These are phyloP conservation scores for Leptodontidium sp. DNA, from an alignment of 2,329 filamentous ascomycete genomes.

Conservation along the genomic window DNA sequence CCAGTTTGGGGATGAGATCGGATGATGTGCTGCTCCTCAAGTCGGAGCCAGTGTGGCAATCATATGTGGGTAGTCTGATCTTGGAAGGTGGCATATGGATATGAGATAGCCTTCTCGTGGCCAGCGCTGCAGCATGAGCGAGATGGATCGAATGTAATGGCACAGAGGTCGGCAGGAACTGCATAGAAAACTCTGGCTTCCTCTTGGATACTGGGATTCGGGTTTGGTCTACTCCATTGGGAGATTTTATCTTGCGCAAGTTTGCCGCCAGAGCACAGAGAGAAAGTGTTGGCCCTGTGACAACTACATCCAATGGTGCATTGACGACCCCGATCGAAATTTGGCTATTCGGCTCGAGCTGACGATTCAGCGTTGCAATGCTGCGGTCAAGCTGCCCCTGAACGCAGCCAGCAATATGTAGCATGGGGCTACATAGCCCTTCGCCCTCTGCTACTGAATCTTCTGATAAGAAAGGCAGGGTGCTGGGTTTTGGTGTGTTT, in stretches of 20 bases:
- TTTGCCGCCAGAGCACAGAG: constrained; percentile 95
- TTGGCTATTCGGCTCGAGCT: too few relatives aligned
- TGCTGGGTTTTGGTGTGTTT: too few relatives aligned
- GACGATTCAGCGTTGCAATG: too few relatives aligned
- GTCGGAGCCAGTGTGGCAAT: constrained; percentile 90
- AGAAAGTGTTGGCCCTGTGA: constrained; percentile 94
- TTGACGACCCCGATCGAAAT: too few relatives aligned
- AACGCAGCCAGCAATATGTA: too few relatives aligned
- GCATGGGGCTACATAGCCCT: too few relatives aligned
- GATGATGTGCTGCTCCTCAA: constrained; percentile 73
- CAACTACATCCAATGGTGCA: constrained; percentile 64
- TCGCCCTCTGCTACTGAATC: too few relatives aligned
- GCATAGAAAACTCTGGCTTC: constrained; percentile 95
- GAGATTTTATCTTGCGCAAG: constrained; percentile 94
- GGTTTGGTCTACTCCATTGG: constrained; percentile 94
- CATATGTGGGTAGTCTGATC: constrained; percentile 83
- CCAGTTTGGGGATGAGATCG: constrained; percentile 84
- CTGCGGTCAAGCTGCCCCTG: too few relatives aligned
- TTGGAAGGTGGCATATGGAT: constrained; percentile 77
- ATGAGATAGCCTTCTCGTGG: constrained; percentile 86
- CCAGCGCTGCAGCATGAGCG: constrained; percentile 76
- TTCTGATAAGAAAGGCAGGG: too few relatives aligned
- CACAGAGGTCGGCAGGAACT: constrained; percentile 95
- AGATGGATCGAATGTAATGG: constrained; percentile 99
- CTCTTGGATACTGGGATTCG: constrained; percentile 93